A percentile compares a stretch with the other conserved stretches of the same genome.
Conservation (phyloP, 768 basidiomycete species). For the Tephrocybe sp. region DNA sequence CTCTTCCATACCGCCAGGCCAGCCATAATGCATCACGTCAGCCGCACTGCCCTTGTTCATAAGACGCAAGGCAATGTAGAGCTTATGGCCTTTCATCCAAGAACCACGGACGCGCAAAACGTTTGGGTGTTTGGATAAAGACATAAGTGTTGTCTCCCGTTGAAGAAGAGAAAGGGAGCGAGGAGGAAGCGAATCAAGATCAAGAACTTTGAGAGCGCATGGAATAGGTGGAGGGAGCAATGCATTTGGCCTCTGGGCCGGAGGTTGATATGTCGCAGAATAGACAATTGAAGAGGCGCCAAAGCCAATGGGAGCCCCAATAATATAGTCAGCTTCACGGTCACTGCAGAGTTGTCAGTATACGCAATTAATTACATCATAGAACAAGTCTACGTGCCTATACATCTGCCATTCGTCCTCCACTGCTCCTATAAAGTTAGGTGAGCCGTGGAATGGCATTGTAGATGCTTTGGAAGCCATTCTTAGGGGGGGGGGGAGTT, state of each 20-base stretch:
- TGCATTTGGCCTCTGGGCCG: slow-evolving; percentile 7
- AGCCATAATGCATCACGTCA: slow-evolving; percentile 82
- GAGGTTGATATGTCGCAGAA: slow-evolving; percentile 62
- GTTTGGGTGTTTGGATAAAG: slow-evolving; percentile 90
- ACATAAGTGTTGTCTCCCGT: slow-evolving; percentile 90
- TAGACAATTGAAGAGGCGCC: slow-evolving; percentile 94
- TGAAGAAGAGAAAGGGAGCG: slow-evolving; percentile 71
- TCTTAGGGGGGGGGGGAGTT: not conserved
- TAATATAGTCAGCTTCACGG: slow-evolving; percentile 65
- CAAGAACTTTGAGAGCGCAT: slow-evolving; percentile 87
- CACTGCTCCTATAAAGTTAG: slow-evolving; percentile 74
- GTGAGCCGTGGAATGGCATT: slow-evolving; percentile 13
- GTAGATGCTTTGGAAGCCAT: slow-evolving; percentile 18
- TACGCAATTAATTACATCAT: slow-evolving; percentile 14
- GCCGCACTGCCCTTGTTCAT: slow-evolving; percentile 89
- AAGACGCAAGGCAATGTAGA: slow-evolving; percentile 84
- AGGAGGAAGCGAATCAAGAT: slow-evolving; percentile 77
- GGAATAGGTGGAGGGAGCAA: slow-evolving; percentile 39
- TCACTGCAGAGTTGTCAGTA: slow-evolving; percentile 49
- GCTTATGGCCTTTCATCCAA: slow-evolving; percentile 83
- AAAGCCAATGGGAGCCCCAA: slow-evolving; percentile 81
- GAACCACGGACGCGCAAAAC: slow-evolving; percentile 89
- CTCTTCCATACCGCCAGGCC: slow-evolving; percentile 90
- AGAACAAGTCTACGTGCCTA: slow-evolving; percentile 49
- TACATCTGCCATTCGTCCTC: slow-evolving; percentile 82